These are phyloP conservation scores for Malus sylvestris DNA, from an alignment of 306 rosid genomes.

Conservation along the genomic window DNA sequence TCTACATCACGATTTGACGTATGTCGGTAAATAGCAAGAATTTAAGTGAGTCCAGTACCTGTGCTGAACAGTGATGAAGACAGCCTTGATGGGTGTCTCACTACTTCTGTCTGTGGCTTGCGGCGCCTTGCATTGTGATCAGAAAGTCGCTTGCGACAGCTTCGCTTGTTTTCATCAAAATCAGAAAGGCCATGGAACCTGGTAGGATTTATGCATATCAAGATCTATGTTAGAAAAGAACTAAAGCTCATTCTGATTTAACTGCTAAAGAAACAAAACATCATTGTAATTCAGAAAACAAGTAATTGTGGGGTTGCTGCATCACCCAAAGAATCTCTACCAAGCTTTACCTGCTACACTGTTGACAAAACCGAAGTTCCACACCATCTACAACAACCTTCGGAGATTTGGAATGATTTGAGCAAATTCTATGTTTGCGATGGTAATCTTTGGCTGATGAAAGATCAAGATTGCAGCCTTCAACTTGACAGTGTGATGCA, in stretches of 20 bases:
- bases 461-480: conserved; percentile 81
- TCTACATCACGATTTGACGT: not conserved
- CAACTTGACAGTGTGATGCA: conserved; percentile 70
- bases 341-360: conserved; percentile 78
- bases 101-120: conserved; percentile 59
- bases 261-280: not conserved
- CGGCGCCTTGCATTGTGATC: conserved; percentile 99
- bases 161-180: conserved; percentile 86
- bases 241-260: conserved; percentile 10
- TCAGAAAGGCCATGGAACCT: conserved; percentile 87
- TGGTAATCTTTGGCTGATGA: conserved; percentile 76
- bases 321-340: not conserved
- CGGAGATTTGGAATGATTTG: conserved; percentile 76
- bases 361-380: conserved; percentile 92
- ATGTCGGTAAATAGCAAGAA: not conserved
- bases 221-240: conserved; percentile 7
- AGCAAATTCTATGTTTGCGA: conserved; percentile 85
- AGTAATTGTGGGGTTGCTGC: not conserved
- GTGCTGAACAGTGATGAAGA: conserved; percentile 58
- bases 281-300: not conserved
- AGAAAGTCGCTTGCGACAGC: conserved; percentile 88
- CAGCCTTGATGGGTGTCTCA: conserved; percentile 42
- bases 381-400: conserved; percentile 59
- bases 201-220: conserved; percentile 16
- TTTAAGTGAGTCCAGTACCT: not conserved